phyloP scores from a whole-genome alignment of 768 basidiomycete genomes.

The Pisolithus microcarpus region DNA sequence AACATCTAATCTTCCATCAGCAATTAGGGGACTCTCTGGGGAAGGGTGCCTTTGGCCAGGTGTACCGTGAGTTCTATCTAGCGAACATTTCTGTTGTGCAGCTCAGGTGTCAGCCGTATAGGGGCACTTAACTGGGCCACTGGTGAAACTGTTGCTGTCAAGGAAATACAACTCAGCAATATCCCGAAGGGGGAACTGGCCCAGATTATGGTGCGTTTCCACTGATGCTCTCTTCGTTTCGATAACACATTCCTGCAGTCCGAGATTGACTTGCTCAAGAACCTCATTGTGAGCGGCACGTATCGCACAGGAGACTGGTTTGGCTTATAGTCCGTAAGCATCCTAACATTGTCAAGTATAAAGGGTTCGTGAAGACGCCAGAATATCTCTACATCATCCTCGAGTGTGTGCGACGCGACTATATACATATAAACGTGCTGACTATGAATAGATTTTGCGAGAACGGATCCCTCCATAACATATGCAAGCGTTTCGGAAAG shows the following conservation, averaged over 20 bases:
- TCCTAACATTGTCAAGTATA: constrained; percentile 97
- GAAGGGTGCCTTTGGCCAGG: constrained; percentile 95
- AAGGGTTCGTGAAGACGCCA: constrained; percentile 92
- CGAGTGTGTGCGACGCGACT: constrained; percentile 48
- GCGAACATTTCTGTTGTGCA: constrained; percentile 29
- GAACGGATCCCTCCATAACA: constrained; percentile 93
- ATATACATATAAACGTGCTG: constrained; percentile 2
- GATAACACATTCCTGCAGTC: constrained; percentile 43
- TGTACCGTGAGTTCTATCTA: constrained; percentile 66
- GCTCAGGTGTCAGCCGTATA: constrained; percentile 45
- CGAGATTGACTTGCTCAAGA: constrained; percentile 96
- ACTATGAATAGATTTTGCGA: constrained; percentile 71
- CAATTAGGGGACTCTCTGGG: constrained; percentile 97
- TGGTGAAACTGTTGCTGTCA: constrained; percentile 97
- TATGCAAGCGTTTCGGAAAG: constrained; percentile 96
- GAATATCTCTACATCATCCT: constrained; percentile 96
- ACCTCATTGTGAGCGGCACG: constrained; percentile 67
- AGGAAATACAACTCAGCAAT: constrained; percentile 92
- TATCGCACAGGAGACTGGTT: background rate
- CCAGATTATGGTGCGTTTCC: constrained; percentile 83
- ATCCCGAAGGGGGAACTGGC: constrained; percentile 90
- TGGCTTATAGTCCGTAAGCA: constrained; percentile 47
- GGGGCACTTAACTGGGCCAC: constrained; percentile 92
- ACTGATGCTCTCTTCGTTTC: background rate
- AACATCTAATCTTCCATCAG: constrained; percentile 31